These are phyloP conservation scores for Lichtheimia hyalospora DNA, from an alignment of 371 early-diverging fungal genomes.

Conservation along the genomic window DNA sequence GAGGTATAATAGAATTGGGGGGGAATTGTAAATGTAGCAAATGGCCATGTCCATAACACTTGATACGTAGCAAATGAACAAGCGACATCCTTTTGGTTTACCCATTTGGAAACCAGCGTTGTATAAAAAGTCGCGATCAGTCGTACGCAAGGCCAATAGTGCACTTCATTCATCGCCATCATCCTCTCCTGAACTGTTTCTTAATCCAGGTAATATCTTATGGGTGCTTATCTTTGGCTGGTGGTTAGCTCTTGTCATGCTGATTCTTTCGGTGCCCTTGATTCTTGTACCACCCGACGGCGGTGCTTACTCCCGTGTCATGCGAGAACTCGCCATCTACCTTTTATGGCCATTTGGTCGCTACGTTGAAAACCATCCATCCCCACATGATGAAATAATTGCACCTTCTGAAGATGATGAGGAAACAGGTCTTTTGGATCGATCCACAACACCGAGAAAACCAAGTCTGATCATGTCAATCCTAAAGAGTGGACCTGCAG, in stretches of 20 bases:
- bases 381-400: no score
- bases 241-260: constrained; percentile 78
- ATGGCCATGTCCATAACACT: neutral
- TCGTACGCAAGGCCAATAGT: constrained; percentile 76
- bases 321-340: constrained; percentile 72
- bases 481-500: constrained; percentile 55
- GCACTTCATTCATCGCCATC: constrained; percentile 85
- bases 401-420: constrained; percentile 15
- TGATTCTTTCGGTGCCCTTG: constrained; percentile 56
- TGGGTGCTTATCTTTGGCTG: constrained; percentile 91
- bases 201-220: constrained; percentile 81
- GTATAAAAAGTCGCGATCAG: constrained; percentile 91
- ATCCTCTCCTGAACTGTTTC: constrained; percentile 60
- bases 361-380: constrained; percentile 66
- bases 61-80: constrained; percentile 68
- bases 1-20: no score
- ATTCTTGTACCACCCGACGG: constrained; percentile 56
- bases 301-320: constrained; percentile 55
- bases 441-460: constrained; percentile 3
- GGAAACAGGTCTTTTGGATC: constrained; percentile 10
- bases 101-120: constrained; percentile 98
- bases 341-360: constrained; percentile 95
- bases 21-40: no score
- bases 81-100: constrained; percentile 92
- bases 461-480: constrained; percentile 21